Conservation (phyloP, 495 filamentous ascomycete genomes). For the Penicillium ochrochloron region DNA sequence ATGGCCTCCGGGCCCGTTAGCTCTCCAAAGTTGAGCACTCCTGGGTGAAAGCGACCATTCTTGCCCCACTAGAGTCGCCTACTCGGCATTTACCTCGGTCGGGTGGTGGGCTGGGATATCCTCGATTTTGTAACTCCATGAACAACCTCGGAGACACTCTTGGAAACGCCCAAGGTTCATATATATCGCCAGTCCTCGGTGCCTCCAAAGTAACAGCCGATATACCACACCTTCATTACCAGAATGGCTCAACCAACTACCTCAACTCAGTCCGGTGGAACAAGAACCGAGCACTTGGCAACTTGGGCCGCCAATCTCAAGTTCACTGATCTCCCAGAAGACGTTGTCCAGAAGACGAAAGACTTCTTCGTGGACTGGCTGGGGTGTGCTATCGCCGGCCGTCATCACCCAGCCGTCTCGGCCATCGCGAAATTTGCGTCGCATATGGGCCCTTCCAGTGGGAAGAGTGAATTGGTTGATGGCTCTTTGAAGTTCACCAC, state of each 20-base stretch:
- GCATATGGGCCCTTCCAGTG: constrained; percentile 38
- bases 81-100: constrained; percentile 25
- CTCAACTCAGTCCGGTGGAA: constrained; percentile 3
- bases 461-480: constrained; percentile 40
- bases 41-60: neutral
- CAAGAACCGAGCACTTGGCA: constrained; percentile 33
- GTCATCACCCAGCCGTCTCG: constrained; percentile 37
- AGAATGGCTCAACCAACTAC: constrained; percentile 14
- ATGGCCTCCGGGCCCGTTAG: neutral
- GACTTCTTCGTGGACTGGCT: constrained; percentile 42
- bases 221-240: neutral
- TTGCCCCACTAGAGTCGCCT: constrained; percentile 25
- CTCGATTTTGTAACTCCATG: constrained; percentile 2
- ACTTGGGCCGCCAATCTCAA: constrained; percentile 32
- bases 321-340: constrained; percentile 35
- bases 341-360: constrained; percentile 41
- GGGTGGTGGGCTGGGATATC: neutral
- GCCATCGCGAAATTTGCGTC: constrained; percentile 35
- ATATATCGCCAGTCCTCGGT: neutral
- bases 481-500: constrained; percentile 27
- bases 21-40: neutral
- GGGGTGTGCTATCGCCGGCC: constrained; percentile 43
- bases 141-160: constrained; percentile 12
- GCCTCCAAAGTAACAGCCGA: neutral
- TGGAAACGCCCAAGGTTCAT: neutral